Conservation (phyloP, 176 grass and related monocot genomes). For the Triticum dicoccoides region DNA sequence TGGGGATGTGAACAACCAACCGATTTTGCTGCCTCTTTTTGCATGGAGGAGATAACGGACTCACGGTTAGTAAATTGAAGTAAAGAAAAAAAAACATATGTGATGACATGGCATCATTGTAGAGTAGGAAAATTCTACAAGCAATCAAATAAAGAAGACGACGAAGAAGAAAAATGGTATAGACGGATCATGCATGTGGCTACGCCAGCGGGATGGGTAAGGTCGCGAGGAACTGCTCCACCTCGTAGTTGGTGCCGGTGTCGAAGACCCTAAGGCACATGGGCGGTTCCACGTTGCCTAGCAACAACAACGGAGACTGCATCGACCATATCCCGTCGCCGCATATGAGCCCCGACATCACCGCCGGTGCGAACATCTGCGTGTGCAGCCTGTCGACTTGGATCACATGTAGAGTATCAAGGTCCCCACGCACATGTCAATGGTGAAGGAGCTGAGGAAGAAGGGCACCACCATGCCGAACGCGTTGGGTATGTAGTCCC, state of each 20-base stretch:
- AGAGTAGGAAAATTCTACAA: too few relatives aligned
- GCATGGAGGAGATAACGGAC: too few relatives aligned
- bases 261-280: slow-evolving; percentile 53
- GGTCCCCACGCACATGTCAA: slow-evolving; percentile 61
- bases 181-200: background rate
- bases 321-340: slow-evolving; percentile 47
- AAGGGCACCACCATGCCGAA: slow-evolving; percentile 63
- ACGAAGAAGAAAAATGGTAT: too few relatives aligned
- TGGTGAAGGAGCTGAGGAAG: slow-evolving; percentile 63
- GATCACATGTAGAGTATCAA: slow-evolving; percentile 39
- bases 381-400: background rate
- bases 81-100: too few relatives aligned
- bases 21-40: too few relatives aligned
- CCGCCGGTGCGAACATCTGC: slow-evolving; percentile 40
- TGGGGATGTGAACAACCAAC: too few relatives aligned
- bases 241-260: slow-evolving; percentile 33
- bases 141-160: background rate
- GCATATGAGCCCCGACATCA: slow-evolving; percentile 47
- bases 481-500: slow-evolving; percentile 55
- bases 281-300: slow-evolving; percentile 29
- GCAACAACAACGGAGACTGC: slow-evolving; percentile 27
- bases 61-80: too few relatives aligned
- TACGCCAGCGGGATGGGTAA: background rate
- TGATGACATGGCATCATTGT: too few relatives aligned
- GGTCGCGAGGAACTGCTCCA: slow-evolving; percentile 37